A percentile compares a stretch with the other conserved stretches of the same genome.
Conservation (phyloP, 2,329 filamentous ascomycete species). For the Pyrenophora graminea region DNA sequence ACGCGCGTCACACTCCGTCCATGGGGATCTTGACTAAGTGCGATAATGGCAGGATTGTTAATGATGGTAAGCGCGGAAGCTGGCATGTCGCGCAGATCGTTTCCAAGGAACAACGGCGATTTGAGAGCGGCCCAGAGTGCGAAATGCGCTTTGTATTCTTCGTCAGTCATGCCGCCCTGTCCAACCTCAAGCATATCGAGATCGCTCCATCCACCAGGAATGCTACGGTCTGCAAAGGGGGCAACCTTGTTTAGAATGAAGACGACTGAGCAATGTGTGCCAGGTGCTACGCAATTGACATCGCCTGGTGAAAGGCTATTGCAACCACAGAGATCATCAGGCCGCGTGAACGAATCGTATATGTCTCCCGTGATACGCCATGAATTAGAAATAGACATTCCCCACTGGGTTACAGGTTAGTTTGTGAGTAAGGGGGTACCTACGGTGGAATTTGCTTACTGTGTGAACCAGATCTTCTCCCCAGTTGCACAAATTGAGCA, state of each 20-base stretch:
- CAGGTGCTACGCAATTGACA: slow-evolving; percentile 32
- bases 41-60: slow-evolving; percentile 42
- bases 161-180: slow-evolving; percentile 34
- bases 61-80: slow-evolving; percentile 48
- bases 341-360: slow-evolving; percentile 37
- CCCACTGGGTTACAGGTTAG: slow-evolving; percentile 33
- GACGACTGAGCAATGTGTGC: slow-evolving; percentile 35
- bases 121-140: slow-evolving; percentile 50
- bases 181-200: slow-evolving; percentile 40
- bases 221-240: slow-evolving; percentile 32
- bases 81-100: slow-evolving; percentile 46
- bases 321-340: slow-evolving; percentile 34
- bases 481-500: slow-evolving; percentile 44
- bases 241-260: slow-evolving; percentile 39
- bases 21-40: slow-evolving; percentile 32
- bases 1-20: slow-evolving; percentile 30
- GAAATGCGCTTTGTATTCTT: slow-evolving; percentile 48
- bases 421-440: background rate
- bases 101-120: slow-evolving; percentile 51
- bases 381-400: slow-evolving; percentile 39
- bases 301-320: slow-evolving; percentile 31
- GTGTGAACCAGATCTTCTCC: slow-evolving; percentile 39
- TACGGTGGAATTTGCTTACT: slow-evolving; percentile 2
- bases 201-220: slow-evolving; percentile 37
- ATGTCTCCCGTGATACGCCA: slow-evolving; percentile 42